These are phyloP conservation scores for Macrophomina phaseolina DNA, from an alignment of 2,329 filamentous ascomycete species.

Conservation along the genomic window DNA sequence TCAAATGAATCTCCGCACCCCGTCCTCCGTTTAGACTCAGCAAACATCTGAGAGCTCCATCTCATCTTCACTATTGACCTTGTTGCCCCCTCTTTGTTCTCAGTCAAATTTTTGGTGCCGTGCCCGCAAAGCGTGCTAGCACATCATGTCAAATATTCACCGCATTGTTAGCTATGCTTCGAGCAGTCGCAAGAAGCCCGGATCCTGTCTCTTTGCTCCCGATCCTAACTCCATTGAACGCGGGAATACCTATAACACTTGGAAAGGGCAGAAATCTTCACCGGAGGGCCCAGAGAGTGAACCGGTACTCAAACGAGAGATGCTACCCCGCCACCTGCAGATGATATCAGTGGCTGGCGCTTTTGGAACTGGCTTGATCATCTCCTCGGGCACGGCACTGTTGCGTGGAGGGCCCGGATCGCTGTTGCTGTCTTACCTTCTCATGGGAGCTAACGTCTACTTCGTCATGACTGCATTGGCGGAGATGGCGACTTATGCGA, in stretches of 20 bases:
- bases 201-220: no score
- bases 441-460: slow-evolving; percentile 73
- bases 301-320: slow-evolving; percentile 13
- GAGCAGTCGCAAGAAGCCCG: no score
- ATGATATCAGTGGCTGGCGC: slow-evolving; percentile 27
- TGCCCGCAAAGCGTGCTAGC: no score
- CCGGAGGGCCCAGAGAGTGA: background rate
- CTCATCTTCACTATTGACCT: no score
- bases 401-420: slow-evolving; percentile 50
- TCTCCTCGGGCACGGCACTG: slow-evolving; percentile 28
- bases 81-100: no score
- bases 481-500: slow-evolving; percentile 79
- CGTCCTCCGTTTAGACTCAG: no score
- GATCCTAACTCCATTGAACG: no score
- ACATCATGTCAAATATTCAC: no score
- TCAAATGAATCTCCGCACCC: no score
- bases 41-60: no score
- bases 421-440: slow-evolving; percentile 52
- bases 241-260: background rate
- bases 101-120: no score
- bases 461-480: slow-evolving; percentile 70
- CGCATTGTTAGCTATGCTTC: no score
- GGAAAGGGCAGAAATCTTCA: background rate
- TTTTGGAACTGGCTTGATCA: slow-evolving; percentile 29
- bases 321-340: slow-evolving; percentile 14